Conservation (phyloP, 345 rosid genomes). For the Brassica incana region DNA sequence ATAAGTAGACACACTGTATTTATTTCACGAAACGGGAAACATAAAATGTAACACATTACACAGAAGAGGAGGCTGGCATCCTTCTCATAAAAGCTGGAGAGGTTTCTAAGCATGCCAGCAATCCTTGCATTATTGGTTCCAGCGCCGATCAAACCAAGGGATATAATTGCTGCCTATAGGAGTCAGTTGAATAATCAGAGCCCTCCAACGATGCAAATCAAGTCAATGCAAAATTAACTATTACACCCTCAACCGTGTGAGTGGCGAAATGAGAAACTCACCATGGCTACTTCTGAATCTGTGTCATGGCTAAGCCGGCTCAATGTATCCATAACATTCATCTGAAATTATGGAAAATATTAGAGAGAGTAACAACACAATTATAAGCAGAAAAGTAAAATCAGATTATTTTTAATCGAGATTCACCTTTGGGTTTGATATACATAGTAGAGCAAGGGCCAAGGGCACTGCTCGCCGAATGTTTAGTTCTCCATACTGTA, state of each 20-base stretch:
- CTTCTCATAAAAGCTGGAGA: neutral
- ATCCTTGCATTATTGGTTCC: neutral
- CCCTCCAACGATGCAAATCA: neutral
- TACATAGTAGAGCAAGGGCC: neutral
- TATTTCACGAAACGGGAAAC: neutral
- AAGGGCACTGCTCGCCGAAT: neutral
- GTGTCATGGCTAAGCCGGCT: neutral
- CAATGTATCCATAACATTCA: neutral
- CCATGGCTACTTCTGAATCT: constrained; percentile 1
- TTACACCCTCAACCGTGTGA: neutral
- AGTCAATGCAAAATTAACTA: neutral
- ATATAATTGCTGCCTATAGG: neutral
- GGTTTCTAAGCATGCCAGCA: neutral
- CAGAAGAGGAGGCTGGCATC: neutral
- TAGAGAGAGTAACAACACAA: neutral
- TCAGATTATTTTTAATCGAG: neutral
- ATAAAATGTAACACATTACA: neutral
- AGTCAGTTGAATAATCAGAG: neutral
- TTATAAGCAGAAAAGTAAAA: neutral
- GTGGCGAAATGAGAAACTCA: neutral
- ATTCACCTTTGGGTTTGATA: neutral
- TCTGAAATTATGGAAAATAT: neutral
- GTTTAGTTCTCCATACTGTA: neutral
- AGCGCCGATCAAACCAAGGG: neutral
- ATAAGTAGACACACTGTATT: neutral